These are phyloP conservation scores for Caloboletus firmus DNA, from an alignment of 1,284 basidiomycete species.

Conservation along the genomic window DNA sequence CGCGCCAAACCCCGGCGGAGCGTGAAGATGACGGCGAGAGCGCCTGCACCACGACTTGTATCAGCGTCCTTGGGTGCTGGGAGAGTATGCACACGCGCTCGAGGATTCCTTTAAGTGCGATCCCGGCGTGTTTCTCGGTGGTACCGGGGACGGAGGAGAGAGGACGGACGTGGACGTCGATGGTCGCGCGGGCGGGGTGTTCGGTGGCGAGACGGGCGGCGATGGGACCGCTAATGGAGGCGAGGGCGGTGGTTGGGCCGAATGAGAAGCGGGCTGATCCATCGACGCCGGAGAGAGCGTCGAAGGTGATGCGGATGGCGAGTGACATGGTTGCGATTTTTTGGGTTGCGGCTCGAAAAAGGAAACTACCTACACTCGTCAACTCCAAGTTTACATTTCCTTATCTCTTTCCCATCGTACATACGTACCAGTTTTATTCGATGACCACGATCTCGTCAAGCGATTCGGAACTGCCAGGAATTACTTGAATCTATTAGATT, in stretches of 20 bases:
- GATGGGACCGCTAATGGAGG: constrained; percentile 76
- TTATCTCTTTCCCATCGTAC: neutral
- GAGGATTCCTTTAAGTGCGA: constrained; percentile 54
- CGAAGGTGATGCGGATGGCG: constrained; percentile 27
- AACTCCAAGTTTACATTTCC: neutral
- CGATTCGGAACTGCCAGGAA: neutral
- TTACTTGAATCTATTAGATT: neutral
- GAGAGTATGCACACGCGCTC: constrained; percentile 59
- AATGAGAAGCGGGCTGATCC: constrained; percentile 36
- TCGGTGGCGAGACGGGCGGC: constrained; percentile 66
- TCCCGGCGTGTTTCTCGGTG: constrained; percentile 57
- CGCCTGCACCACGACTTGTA: constrained; percentile 70
- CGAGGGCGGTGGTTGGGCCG: constrained; percentile 47
- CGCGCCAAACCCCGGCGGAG: neutral
- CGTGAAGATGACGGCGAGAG: constrained; percentile 30
- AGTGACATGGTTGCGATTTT: neutral
- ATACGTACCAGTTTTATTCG: neutral
- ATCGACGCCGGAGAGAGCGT: constrained; percentile 33
- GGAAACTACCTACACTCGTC: neutral
- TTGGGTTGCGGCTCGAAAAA: neutral
- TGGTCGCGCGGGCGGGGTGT: constrained; percentile 65
- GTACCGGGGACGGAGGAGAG: constrained; percentile 64
- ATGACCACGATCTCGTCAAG: neutral
- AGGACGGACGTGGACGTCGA: constrained; percentile 70
- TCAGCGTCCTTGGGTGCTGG: constrained; percentile 63